Percentiles rank a stretch among this genome's conserved stretches.
These are phyloP conservation scores for Conticribra guillardii DNA, from an alignment of 108 stramenopile genomes.

Conservation along the genomic window DNA sequence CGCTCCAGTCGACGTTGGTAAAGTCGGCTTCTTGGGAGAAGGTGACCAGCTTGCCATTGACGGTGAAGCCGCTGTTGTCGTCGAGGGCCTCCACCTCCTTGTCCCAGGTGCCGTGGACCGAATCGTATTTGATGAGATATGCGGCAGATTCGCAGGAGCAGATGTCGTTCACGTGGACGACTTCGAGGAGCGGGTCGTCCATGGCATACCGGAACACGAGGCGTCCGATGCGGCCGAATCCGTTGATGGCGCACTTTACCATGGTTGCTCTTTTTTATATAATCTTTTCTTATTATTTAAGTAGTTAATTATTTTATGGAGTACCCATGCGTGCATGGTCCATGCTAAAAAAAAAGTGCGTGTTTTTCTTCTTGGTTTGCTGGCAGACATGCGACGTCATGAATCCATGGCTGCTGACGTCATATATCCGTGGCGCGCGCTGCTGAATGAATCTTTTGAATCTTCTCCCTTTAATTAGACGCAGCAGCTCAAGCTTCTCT, in stretches of 20 bases:
- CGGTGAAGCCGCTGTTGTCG: slow-evolving; percentile 76
- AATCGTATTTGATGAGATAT: slow-evolving; percentile 94
- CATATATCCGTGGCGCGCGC: too few species aligned
- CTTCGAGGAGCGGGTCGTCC: slow-evolving; percentile 87
- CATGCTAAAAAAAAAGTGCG: too few species aligned
- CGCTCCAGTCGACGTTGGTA: slow-evolving; percentile 76
- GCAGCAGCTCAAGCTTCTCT: too few species aligned
- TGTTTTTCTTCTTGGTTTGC: too few species aligned
- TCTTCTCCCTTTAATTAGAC: too few species aligned
- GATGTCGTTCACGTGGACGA: slow-evolving; percentile 94
- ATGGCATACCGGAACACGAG: slow-evolving; percentile 89
- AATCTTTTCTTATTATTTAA: too few species aligned
- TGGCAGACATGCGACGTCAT: too few species aligned
- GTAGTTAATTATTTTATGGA: too few species aligned
- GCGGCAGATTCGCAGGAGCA: slow-evolving; percentile 86
- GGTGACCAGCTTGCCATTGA: slow-evolving; percentile 86
- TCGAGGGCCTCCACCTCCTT: slow-evolving; percentile 71
- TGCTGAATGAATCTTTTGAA: too few species aligned
- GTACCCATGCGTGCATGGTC: too few species aligned
- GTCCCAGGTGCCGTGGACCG: slow-evolving; percentile 94
- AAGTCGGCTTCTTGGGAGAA: slow-evolving; percentile 75
- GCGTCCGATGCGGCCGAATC: slow-evolving; percentile 95
- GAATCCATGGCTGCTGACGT: too few species aligned
- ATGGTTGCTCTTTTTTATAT: too few species aligned
- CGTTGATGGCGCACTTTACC: slow-evolving; percentile 89